Evolutionary conservation across 371 early-diverging fungal species (phyloP), one percentile per base, ranked within the genome.

Genomic region (Syncephalis plumigaleata): DNA sequence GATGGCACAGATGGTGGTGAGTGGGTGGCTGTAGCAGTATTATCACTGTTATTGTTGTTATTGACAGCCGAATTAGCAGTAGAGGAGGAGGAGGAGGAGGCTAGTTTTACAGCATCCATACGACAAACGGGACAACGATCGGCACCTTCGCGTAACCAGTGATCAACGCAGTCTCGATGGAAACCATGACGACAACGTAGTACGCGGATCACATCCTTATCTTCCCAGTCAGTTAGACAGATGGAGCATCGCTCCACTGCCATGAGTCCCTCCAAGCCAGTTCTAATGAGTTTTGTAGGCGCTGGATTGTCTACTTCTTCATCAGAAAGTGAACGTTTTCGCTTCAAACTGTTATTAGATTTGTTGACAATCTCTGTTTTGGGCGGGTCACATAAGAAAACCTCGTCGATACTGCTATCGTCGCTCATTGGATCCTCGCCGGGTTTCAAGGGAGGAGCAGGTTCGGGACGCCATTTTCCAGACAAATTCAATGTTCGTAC

Each of bases 131-230:
- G 64, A 39, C 65, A 67, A 36, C 62, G 64, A 57, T 67, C 63
- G n/a, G 61, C 56, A 1, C 66, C 66, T 1, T 61, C 57, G 38
- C 64, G 63, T 20, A 66, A 54, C 66, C 66, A 66, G 56, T 63
- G 73, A 51, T 93, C 95, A 25, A 97, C 82, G 59, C 98, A 98
- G n/a, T 66, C 67, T 22, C 70, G 65, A 58, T 98, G 98, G 63
- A 86, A 98, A 44, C 71, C 71, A 60, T 98, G 98, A 27, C 63
- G 65, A 63, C 98, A 98, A 0, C 81, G 81, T 40, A 98, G 64
- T 4, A 77, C 66, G 3, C 94, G 63, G 36, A 94, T 55, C 43
- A 71, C 65, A 16, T 86, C 84, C 15, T 77, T 79, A 24, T 75
- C 72, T 18, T 68, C 65, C 62, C 80, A 95, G 42, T 86, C 87